Base-by-base conservation (phyloP, 441 rosid species). In the Codiaeum variegatum region DNA sequence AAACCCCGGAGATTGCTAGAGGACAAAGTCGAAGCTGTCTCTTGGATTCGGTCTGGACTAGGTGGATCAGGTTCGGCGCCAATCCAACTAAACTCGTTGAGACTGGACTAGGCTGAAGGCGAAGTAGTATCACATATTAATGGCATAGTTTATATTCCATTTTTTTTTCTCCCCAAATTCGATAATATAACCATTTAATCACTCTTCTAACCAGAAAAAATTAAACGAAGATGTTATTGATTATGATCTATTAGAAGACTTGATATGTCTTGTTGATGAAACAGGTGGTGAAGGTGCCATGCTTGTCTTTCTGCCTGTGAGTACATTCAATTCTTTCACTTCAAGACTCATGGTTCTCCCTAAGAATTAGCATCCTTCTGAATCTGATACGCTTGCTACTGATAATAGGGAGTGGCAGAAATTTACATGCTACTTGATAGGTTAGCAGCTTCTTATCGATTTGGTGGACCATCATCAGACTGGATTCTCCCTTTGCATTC, bases 401-500 rank as follows among this genome's bases (percentile, higher is more conserved):
- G 31, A 66, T 76, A 54, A 77, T 88, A 94, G 97, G 97, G 97
- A 38, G 88, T 85, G 77, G 79, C 86, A 73, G 97, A 94, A 84
- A 94, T 92, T 73, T 73, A 90, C 71, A 79, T 74, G 81, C 79
- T 94, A 78, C 83, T 84, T 47, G 97, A 92, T 85, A 88, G 88
- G 75, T 82, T 94, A 81, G 83, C 84, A 76, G 95, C 88, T 79
- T 87, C 97, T 73, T 89, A 89, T 80, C 94, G 84, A 66, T 94
- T 92, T 85, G 87, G 94, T 77, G 98, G 97, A 66, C 75, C 82
- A 75, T 84, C 93, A 64, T 86, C 88, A 49, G 91, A 94, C 73
- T 94, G 97, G 98, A 82, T 92, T 79, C 89, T 92, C 74, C 95
- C 97, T 73, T 78, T 92, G 78, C 98, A 94, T 86, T 92, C 98